Conservation (phyloP, 768 basidiomycete genomes). For the Boletus eberwhitei region DNA sequence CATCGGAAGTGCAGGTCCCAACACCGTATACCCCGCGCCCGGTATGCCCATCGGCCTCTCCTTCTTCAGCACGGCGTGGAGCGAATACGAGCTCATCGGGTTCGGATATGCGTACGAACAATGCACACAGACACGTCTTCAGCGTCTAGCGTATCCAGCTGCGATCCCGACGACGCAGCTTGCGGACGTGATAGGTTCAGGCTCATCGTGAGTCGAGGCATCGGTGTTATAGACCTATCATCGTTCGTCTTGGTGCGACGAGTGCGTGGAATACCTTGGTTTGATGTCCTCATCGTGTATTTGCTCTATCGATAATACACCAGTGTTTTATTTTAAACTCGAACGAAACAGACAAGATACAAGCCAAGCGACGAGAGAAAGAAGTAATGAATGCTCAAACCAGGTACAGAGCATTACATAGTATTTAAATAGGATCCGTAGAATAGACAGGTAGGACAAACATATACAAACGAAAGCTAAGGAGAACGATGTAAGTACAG, state of each 20-base stretch:
- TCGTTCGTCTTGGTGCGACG: not conserved
- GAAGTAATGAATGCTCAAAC: too few species aligned
- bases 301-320: not conserved
- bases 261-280: not conserved
- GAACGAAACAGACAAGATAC: not conserved
- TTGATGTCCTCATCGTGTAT: not conserved
- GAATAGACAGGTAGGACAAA: too few species aligned
- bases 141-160: conserved; percentile 45
- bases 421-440: too few species aligned
- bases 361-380: not conserved
- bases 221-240: not conserved
- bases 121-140: conserved; percentile 49
- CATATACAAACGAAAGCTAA: too few species aligned
- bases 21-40: conserved; percentile 34
- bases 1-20: conserved; percentile 34
- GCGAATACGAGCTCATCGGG: conserved; percentile 39
- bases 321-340: not conserved
- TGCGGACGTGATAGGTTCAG: conserved; percentile 28
- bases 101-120: conserved; percentile 51
- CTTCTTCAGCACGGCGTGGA: conserved; percentile 44
- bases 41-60: conserved; percentile 41
- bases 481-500: too few species aligned
- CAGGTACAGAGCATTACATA: too few species aligned
- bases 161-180: conserved; percentile 58
- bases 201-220: not conserved